Conservation (phyloP, 2,329 filamentous ascomycete genomes). For the Botrytis elliptica region DNA sequence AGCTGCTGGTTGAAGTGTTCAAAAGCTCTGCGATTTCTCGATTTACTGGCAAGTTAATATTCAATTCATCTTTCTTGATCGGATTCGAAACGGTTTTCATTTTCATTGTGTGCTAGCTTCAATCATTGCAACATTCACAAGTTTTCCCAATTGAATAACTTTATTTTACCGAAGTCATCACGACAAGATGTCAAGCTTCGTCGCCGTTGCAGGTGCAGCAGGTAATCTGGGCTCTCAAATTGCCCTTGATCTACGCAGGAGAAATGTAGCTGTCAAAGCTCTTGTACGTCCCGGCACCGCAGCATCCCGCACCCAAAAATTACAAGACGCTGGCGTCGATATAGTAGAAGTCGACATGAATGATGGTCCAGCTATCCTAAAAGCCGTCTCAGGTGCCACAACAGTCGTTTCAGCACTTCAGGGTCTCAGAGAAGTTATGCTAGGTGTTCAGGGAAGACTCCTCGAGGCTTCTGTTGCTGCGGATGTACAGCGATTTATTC, state of each 20-base stretch:
- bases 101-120: background rate
- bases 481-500: conserved; percentile 57
- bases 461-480: conserved; percentile 57
- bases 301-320: conserved; percentile 21
- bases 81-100: background rate
- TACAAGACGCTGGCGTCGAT: conserved; percentile 19
- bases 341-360: conserved; percentile 23
- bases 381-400: conserved; percentile 19
- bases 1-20: background rate
- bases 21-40: background rate
- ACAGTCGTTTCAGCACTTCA: conserved; percentile 23
- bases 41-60: background rate
- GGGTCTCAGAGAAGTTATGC: conserved; percentile 22
- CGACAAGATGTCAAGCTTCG: conserved; percentile 20
- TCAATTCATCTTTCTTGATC: background rate
- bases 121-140: background rate
- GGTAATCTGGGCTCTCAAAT: conserved; percentile 23
- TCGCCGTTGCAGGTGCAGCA: conserved; percentile 23
- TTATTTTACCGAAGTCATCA: background rate
- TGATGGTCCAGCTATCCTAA: conserved; percentile 9
- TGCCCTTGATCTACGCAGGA: conserved; percentile 19
- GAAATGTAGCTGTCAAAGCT: conserved; percentile 23
- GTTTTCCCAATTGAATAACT: background rate
- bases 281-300: conserved; percentile 23
- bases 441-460: conserved; percentile 19